Evolutionary conservation across 139 green algal species (phyloP).

Genomic region (Dunaliella primolecta): DNA sequence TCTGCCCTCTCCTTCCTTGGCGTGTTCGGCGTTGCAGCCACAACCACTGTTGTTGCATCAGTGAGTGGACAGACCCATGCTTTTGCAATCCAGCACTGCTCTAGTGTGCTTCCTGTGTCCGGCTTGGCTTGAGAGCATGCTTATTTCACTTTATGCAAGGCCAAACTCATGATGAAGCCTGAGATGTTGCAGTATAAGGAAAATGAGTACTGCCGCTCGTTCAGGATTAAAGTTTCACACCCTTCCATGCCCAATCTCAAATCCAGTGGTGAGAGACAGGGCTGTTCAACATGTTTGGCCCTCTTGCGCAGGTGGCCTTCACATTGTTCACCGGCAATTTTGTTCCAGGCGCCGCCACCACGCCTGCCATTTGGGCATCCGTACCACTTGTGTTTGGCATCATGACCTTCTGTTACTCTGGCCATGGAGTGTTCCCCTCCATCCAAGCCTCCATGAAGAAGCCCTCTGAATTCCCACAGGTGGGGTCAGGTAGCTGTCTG

Average conservation of each 20-base stretch:
- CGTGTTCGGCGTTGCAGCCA: constrained; percentile 46
- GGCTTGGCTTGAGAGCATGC: no score
- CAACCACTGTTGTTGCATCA: constrained; percentile 39
- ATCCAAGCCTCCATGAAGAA: constrained; percentile 72
- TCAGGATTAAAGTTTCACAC: no score
- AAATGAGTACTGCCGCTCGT: no score
- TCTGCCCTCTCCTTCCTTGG: constrained; percentile 62
- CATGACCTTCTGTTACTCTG: constrained; percentile 75
- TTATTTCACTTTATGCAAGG: no score
- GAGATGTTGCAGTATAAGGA: no score
- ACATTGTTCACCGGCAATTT: constrained; percentile 42
- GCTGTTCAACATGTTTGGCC: no score
- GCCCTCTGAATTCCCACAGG: constrained; percentile 47
- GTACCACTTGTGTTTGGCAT: constrained; percentile 72
- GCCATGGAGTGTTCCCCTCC: constrained; percentile 70
- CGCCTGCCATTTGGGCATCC: constrained; percentile 43
- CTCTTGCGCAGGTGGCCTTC: constrained; percentile 37
- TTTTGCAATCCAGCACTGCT: background rate
- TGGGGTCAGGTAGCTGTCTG: constrained; percentile 13
- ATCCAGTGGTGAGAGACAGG: no score
- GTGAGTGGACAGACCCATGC: no score
- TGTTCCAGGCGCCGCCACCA: constrained; percentile 34
- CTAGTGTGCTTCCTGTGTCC: no score
- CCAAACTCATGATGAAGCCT: no score
- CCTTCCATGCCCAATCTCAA: no score